Percentiles rank a stretch among this genome's conserved stretches.
These are phyloP conservation scores for Phytopythium mirpurense DNA, from an alignment of 352 stramenopile species.

Conservation along the genomic window DNA sequence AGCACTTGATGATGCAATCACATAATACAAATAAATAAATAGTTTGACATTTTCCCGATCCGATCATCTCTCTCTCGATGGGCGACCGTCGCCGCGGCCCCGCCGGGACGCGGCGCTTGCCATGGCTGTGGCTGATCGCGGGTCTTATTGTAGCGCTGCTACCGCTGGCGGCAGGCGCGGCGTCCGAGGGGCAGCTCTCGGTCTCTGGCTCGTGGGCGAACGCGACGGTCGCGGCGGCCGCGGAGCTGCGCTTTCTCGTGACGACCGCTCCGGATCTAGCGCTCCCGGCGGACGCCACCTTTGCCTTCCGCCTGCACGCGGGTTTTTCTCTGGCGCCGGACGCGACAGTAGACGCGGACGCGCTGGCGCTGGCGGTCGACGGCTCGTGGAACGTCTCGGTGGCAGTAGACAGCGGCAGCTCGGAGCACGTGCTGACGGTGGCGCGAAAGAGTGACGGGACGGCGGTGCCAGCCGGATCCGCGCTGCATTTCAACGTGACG, in stretches of 20 bases:
- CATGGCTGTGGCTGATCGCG: not conserved
- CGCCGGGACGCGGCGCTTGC: too few species aligned
- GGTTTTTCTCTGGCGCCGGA: conserved; percentile 16
- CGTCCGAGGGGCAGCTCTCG: not conserved
- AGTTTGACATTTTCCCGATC: too few species aligned
- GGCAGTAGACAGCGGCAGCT: conserved; percentile 1
- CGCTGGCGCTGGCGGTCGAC: conserved; percentile 14
- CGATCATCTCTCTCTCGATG: too few species aligned
- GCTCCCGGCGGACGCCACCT: conserved; percentile 20
- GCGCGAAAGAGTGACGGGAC: conserved; percentile 20
- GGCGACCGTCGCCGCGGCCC: too few species aligned
- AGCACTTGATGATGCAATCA: too few species aligned
- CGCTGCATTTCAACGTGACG: conserved; percentile 16
- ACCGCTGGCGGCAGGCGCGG: too few species aligned
- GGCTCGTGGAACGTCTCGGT: conserved; percentile 22
- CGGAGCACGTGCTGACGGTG: not conserved
- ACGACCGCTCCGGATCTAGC: conserved; percentile 15
- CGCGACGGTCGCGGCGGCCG: conserved; percentile 14
- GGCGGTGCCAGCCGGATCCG: conserved; percentile 1
- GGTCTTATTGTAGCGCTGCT: not conserved
- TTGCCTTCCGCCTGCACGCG: conserved; percentile 24
- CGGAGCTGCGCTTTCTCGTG: conserved; percentile 18
- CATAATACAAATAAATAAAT: too few species aligned
- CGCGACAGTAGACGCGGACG: conserved; percentile 13
- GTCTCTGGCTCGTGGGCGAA: conserved; percentile 19